Conservation (phyloP, 2,329 filamentous ascomycete species). For the Fulvia fulva region DNA sequence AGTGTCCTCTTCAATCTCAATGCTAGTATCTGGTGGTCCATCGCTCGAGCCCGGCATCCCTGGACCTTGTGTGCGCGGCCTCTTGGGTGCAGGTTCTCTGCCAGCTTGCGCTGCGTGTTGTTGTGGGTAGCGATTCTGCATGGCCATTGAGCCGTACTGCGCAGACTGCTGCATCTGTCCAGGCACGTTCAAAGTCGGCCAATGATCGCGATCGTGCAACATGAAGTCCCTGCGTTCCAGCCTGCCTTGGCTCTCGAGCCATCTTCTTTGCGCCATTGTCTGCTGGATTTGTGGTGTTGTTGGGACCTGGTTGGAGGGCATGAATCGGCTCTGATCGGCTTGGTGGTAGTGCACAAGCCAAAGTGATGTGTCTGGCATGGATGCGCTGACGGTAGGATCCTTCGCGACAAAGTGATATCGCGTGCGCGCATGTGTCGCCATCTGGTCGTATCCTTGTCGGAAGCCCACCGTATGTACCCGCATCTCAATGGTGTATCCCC, state of each 20-base stretch:
- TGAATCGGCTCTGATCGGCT: conserved; percentile 67
- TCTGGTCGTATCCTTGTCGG: conserved; percentile 65
- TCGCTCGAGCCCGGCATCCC: conserved; percentile 45
- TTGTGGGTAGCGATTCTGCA: conserved; percentile 23
- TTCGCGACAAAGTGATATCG: conserved; percentile 83
- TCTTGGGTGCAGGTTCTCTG: conserved; percentile 44
- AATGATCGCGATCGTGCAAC: conserved; percentile 82
- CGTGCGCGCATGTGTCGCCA: conserved; percentile 72
- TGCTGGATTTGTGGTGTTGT: conserved; percentile 56
- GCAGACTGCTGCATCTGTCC: conserved; percentile 21
- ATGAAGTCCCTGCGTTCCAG: conserved; percentile 91
- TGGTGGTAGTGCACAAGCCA: conserved; percentile 91
- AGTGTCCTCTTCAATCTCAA: conserved; percentile 88
- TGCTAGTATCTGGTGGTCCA: conserved; percentile 43
- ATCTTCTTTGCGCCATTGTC: conserved; percentile 58
- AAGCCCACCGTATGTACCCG: conserved; percentile 79
- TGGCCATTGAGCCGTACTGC: conserved; percentile 10
- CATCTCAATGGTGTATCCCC: conserved; percentile 78
- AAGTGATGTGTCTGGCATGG: conserved; percentile 71
- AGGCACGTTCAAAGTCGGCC: conserved; percentile 80
- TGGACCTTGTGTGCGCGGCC: conserved; percentile 38
- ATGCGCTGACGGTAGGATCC: conserved; percentile 63
- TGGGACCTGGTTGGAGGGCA: conserved; percentile 65
- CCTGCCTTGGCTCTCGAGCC: conserved; percentile 68
- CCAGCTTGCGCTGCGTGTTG: conserved; percentile 34